Conservation (phyloP, 352 stramenopile species). For the Phytophthora agathidicida region DNA sequence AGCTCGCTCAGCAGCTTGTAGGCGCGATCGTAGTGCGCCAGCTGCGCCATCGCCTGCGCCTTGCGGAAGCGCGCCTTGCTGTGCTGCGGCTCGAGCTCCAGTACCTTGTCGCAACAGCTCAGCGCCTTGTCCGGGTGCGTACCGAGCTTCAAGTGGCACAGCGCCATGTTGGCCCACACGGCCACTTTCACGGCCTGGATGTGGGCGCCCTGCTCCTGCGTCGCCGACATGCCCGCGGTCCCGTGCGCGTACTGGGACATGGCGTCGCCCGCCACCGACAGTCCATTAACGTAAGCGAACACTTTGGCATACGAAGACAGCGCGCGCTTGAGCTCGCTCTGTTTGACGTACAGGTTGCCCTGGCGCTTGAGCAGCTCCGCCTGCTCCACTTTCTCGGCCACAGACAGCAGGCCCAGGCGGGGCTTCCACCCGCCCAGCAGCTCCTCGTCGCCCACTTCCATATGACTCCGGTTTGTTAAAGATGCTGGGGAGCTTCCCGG, state of each 20-base stretch:
- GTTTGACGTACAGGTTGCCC: conserved; percentile 73
- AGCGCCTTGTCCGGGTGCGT: conserved; percentile 55
- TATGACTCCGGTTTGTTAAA: too few species aligned
- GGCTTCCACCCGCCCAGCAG: conserved; percentile 70
- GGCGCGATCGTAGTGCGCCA: conserved; percentile 61
- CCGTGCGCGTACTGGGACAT: conserved; percentile 77
- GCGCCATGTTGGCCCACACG: conserved; percentile 81
- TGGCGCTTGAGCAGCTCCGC: conserved; percentile 81
- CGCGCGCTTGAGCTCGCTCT: conserved; percentile 64
- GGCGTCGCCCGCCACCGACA: conserved; percentile 74
- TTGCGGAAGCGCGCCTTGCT: conserved; percentile 86
- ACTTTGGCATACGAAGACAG: conserved; percentile 73
- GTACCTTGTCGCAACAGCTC: conserved; percentile 75
- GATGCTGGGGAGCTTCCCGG: too few species aligned
- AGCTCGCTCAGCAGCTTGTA: conserved; percentile 60
- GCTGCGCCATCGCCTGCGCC: conserved; percentile 70
- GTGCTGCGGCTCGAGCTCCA: conserved; percentile 65
- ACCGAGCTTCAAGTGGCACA: conserved; percentile 81
- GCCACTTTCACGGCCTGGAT: conserved; percentile 77
- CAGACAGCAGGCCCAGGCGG: conserved; percentile 61
- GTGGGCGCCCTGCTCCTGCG: conserved; percentile 48
- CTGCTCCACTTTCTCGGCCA: conserved; percentile 78
- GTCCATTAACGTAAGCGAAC: conserved; percentile 84
- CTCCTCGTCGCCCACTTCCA: conserved; percentile 44
- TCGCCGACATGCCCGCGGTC: conserved; percentile 56